phyloP scores from a whole-genome alignment of 164 flowering plant genomes.

The Protea cynaroides region DNA sequence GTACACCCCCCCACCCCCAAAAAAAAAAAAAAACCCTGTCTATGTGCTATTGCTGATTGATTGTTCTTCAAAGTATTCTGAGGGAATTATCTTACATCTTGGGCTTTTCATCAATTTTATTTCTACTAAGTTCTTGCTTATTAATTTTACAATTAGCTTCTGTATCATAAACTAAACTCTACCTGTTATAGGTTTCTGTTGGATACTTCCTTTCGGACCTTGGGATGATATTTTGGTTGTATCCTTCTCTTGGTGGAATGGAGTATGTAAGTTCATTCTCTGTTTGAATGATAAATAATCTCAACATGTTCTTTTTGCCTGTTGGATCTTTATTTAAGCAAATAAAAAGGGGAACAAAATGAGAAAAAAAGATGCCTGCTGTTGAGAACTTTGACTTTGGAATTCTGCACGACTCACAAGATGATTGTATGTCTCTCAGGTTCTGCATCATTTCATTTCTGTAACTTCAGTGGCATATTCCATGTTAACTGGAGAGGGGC shows the following conservation, averaged over 20 bases:
- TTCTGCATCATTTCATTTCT: slow-evolving; percentile 82
- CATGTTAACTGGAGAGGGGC: slow-evolving; percentile 81
- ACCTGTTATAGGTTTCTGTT: slow-evolving; percentile 68
- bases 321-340: too few relatives aligned
- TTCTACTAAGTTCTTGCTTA: neutral
- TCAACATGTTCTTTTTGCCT: too few relatives aligned
- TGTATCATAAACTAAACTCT: neutral
- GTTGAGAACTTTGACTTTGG: neutral
- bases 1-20: too few relatives aligned
- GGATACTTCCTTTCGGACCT: slow-evolving; percentile 92
- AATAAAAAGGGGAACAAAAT: neutral
- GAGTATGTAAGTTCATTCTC: slow-evolving; percentile 75
- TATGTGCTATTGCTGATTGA: too few relatives aligned
- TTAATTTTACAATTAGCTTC: neutral
- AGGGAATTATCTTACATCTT: too few relatives aligned
- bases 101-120: neutral
- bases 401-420: neutral
- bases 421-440: slow-evolving; percentile 40
- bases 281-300: neutral
- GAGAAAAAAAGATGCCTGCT: neutral
- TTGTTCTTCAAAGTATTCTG: too few relatives aligned
- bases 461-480: slow-evolving; percentile 75
- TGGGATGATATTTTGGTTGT: slow-evolving; percentile 82
- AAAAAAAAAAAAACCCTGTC: too few relatives aligned
- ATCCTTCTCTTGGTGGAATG: slow-evolving; percentile 88